phyloP scores from a whole-genome alignment of 495 filamentous ascomycete species.

The Tuber umbilicatum region DNA sequence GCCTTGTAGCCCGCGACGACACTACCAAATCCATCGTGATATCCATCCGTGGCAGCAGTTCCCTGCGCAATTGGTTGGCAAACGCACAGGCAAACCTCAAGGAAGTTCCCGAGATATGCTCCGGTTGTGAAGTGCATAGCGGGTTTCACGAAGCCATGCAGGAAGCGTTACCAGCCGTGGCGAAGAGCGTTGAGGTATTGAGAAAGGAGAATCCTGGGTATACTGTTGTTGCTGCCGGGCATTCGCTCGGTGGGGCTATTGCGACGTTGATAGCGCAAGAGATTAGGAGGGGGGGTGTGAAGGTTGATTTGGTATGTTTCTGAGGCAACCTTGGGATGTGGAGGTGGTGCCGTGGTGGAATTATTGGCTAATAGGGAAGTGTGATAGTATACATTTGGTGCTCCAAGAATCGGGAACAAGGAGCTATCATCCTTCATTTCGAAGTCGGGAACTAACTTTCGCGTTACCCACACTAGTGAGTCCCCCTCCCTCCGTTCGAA shows the following conservation, averaged over 20 bases:
- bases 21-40: slow-evolving; percentile 58
- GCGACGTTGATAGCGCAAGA: slow-evolving; percentile 53
- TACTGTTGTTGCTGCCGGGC: slow-evolving; percentile 52
- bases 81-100: slow-evolving; percentile 45
- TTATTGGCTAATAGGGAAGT: not conserved
- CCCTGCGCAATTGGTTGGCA: slow-evolving; percentile 59
- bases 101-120: slow-evolving; percentile 11
- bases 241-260: slow-evolving; percentile 56
- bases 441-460: slow-evolving; percentile 48
- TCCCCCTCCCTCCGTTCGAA: not conserved
- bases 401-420: slow-evolving; percentile 52
- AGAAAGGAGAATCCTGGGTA: slow-evolving; percentile 44
- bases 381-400: slow-evolving; percentile 51
- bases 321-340: not conserved
- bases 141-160: slow-evolving; percentile 54
- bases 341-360: not conserved
- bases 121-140: slow-evolving; percentile 47
- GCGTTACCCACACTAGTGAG: slow-evolving; percentile 52
- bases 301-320: slow-evolving; percentile 18
- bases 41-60: slow-evolving; percentile 59
- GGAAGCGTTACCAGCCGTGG: slow-evolving; percentile 43
- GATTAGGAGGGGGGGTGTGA: slow-evolving; percentile 47
- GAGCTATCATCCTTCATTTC: slow-evolving; percentile 50
- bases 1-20: slow-evolving; percentile 59
- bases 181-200: slow-evolving; percentile 45